Percentiles rank a stretch among this genome's conserved stretches.
Conservation (phyloP, 2,329 filamentous ascomycete species). For the Rhytidhysteron rufulum region DNA sequence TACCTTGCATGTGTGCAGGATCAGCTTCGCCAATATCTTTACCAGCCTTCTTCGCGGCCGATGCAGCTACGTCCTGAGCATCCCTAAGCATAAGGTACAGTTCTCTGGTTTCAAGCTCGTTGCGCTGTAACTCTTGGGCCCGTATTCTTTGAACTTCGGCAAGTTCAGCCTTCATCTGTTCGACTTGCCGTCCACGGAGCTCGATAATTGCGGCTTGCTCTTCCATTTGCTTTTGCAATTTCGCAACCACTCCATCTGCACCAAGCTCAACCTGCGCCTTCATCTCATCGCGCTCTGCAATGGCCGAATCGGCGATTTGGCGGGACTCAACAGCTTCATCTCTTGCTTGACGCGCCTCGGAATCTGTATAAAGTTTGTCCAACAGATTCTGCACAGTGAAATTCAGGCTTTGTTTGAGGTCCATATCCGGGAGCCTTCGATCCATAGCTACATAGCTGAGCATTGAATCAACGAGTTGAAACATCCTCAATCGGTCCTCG, state of each 20-base stretch:
- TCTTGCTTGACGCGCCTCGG: conserved; percentile 84
- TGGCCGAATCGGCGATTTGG: conserved; percentile 90
- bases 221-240: conserved; percentile 88
- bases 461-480: conserved; percentile 98
- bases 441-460: conserved; percentile 99
- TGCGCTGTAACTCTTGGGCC: conserved; percentile 86
- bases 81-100: conserved; percentile 97
- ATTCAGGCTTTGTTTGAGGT: conserved; percentile 94
- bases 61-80: conserved; percentile 91
- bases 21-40: conserved; percentile 59
- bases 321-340: conserved; percentile 89
- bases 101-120: conserved; percentile 93
- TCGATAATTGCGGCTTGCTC: conserved; percentile 90
- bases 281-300: conserved; percentile 96
- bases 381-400: conserved; percentile 94
- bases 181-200: conserved; percentile 79
- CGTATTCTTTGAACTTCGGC: conserved; percentile 81
- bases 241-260: conserved; percentile 87
- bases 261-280: conserved; percentile 82
- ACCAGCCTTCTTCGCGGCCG: conserved; percentile 64
- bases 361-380: conserved; percentile 94
- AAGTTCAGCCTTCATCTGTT: conserved; percentile 83
- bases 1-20: conserved; percentile 79
- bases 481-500: conserved; percentile 90
- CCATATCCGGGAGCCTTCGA: conserved; percentile 88